Percentiles rank a stretch among this genome's conserved stretches.
Evolutionary conservation across 2,329 filamentous ascomycete species (phyloP).

Genomic region (Xylariaceae sp.): DNA sequence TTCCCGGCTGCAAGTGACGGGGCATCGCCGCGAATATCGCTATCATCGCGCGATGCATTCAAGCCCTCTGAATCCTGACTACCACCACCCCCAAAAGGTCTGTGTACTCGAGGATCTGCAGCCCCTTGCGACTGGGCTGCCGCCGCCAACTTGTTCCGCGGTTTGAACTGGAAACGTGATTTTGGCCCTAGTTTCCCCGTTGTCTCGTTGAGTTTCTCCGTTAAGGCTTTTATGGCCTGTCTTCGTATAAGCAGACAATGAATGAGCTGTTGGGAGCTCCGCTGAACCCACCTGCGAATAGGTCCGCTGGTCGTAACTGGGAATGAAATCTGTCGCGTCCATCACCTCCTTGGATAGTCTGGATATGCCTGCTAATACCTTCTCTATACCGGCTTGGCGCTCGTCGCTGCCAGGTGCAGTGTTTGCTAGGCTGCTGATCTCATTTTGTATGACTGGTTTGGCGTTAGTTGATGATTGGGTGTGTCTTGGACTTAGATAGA

Average conservation of each 20-base stretch:
- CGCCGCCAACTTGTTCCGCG: conserved; percentile 51
- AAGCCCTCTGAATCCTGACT: conserved; percentile 19
- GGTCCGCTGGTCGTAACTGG: conserved; percentile 82
- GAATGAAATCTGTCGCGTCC: conserved; percentile 76
- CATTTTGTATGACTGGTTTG: conserved; percentile 64
- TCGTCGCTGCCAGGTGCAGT: conserved; percentile 64
- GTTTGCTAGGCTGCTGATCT: conserved; percentile 65
- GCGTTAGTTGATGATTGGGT: conserved; percentile 5
- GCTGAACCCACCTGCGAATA: conserved; percentile 64
- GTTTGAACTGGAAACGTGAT: conserved; percentile 80
- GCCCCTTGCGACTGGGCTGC: conserved; percentile 39
- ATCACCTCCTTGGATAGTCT: conserved; percentile 78
- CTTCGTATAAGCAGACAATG: conserved; percentile 4
- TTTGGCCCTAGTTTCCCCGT: conserved; percentile 66
- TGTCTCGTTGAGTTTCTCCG: conserved; percentile 70
- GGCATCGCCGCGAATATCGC: conserved; percentile 37
- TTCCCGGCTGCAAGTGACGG: conserved; percentile 29
- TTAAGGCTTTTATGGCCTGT: conserved; percentile 73
- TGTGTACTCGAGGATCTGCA: conserved; percentile 32
- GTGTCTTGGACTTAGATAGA: too few species aligned
- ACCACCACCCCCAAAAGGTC: conserved; percentile 20
- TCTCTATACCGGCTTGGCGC: conserved; percentile 74
- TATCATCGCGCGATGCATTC: conserved; percentile 2
- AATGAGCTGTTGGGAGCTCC: background rate
- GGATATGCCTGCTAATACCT: conserved; percentile 74